These are phyloP conservation scores for Pichia sp. DNA, from an alignment of 1,139 yeast genomes.

Conservation along the genomic window DNA sequence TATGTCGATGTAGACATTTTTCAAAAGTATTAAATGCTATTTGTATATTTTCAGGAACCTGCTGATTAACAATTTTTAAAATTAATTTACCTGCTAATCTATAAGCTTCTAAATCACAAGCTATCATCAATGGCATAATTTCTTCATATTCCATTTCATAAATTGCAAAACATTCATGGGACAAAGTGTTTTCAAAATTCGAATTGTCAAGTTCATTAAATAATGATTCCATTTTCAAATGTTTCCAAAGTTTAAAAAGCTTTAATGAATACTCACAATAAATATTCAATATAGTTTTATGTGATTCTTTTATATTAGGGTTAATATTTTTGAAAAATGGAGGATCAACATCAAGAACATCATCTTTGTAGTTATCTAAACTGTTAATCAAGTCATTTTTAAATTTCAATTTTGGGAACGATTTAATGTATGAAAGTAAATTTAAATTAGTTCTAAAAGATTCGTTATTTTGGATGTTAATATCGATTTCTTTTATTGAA, in stretches of 20 bases:
- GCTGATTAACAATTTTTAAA: conserved; percentile 60
- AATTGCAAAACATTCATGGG: conserved; percentile 1
- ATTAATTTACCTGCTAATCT: conserved; percentile 56
- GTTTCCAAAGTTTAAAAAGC: conserved; percentile 60
- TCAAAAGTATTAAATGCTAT: conserved; percentile 44
- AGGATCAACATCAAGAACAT: background rate
- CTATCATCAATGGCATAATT: conserved; percentile 54
- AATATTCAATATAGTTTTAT: conserved; percentile 23
- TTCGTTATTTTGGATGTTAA: too few relatives aligned
- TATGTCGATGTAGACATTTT: conserved; percentile 37
- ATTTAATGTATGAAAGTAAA: too few relatives aligned
- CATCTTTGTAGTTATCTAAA: background rate
- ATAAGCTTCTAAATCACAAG: conserved; percentile 62
- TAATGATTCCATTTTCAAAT: conserved; percentile 59
- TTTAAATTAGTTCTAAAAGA: too few relatives aligned
- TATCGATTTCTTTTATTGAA: background rate
- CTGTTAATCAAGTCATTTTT: too few relatives aligned
- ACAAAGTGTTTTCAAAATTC: conserved; percentile 31
- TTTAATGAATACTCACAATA: conserved; percentile 60
- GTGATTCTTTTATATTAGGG: background rate
- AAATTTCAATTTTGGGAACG: too few relatives aligned
- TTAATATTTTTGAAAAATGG: background rate
- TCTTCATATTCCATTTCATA: conserved; percentile 5
- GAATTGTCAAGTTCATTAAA: conserved; percentile 50
- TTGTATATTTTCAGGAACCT: conserved; percentile 53